Conservation (phyloP, 2,329 filamentous ascomycete species). For the Phoma sp. region DNA sequence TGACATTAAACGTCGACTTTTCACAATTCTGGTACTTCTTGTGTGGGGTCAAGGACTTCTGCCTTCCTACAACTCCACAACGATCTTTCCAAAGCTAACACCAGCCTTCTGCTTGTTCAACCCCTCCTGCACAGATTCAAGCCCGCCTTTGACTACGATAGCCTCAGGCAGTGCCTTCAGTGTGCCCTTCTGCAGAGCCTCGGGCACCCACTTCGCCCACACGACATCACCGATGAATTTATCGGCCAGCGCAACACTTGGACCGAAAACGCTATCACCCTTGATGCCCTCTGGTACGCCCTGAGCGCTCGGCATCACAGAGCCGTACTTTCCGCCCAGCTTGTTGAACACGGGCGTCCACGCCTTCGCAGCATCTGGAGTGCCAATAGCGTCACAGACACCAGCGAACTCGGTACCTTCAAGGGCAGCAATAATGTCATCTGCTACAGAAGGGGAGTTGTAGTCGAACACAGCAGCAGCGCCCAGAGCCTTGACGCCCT, state of each 20-base stretch:
- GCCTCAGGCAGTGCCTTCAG: conserved; percentile 43
- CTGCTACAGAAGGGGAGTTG: conserved; percentile 36
- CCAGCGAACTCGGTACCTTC: conserved; percentile 53
- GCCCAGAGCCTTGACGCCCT: conserved; percentile 38
- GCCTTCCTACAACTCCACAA: conserved; percentile 31
- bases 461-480: conserved; percentile 45
- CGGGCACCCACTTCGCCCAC: conserved; percentile 44
- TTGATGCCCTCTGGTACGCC: conserved; percentile 38
- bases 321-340: conserved; percentile 39
- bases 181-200: conserved; percentile 40
- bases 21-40: not conserved
- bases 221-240: conserved; percentile 41
- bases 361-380: conserved; percentile 26
- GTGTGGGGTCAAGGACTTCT: too few species aligned
- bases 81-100: conserved; percentile 46
- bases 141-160: conserved; percentile 38
- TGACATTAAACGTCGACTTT: not conserved
- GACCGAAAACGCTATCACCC: conserved; percentile 32
- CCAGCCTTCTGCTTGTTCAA: conserved; percentile 39
- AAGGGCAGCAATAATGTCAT: conserved; percentile 52
- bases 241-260: conserved; percentile 29
- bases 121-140: conserved; percentile 39
- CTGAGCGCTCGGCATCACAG: conserved; percentile 28
- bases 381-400: conserved; percentile 51
- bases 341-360: conserved; percentile 41